Percentiles rank a stretch among this genome's conserved stretches.
These are phyloP conservation scores for Fusarium sp. DNA, from an alignment of 2,329 filamentous ascomycete species.

Conservation along the genomic window DNA sequence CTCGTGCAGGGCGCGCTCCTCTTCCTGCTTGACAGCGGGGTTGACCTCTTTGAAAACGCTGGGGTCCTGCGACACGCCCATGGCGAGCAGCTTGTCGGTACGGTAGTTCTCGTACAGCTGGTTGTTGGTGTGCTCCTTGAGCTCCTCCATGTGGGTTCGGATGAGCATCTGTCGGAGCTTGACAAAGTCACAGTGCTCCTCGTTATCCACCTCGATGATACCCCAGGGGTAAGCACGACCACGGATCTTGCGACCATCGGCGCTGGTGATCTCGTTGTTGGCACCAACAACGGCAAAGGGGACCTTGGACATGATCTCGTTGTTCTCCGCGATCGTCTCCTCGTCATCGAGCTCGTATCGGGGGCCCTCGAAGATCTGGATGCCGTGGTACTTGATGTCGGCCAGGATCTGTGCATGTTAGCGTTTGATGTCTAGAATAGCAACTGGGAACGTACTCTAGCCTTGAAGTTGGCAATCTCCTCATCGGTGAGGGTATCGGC, in stretches of 20 bases:
- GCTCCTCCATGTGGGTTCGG: slow-evolving; percentile 99
- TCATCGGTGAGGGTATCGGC: slow-evolving; percentile 97
- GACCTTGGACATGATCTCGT: slow-evolving; percentile 99
- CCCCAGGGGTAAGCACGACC: slow-evolving; percentile 98
- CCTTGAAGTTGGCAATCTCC: slow-evolving; percentile 94
- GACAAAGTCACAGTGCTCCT: slow-evolving; percentile 99
- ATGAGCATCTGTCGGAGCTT: slow-evolving; percentile 99
- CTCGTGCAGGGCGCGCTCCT: slow-evolving; percentile 97
- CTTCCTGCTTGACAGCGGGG: slow-evolving; percentile 99
- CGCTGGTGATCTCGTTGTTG: slow-evolving; percentile 90
- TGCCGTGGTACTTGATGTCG: slow-evolving; percentile 96
- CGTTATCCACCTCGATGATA: slow-evolving; percentile 98
- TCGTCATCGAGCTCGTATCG: slow-evolving; percentile 99
- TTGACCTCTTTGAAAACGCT: slow-evolving; percentile 99
- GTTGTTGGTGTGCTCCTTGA: slow-evolving; percentile 99
- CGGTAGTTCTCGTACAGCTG: slow-evolving; percentile 99
- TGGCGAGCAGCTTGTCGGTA: slow-evolving; percentile 97
- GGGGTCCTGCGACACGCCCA: slow-evolving; percentile 98
- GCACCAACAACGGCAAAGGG: slow-evolving; percentile 98
- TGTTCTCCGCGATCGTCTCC: slow-evolving; percentile 99
- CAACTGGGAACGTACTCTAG: slow-evolving; percentile 77
- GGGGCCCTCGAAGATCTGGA: slow-evolving; percentile 98
- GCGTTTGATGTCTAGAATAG: neutral
- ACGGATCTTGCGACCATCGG: slow-evolving; percentile 94
- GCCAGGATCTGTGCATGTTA: slow-evolving; percentile 79